Conservation (phyloP, 345 rosid genomes). For the Eutrema yunnanense region DNA sequence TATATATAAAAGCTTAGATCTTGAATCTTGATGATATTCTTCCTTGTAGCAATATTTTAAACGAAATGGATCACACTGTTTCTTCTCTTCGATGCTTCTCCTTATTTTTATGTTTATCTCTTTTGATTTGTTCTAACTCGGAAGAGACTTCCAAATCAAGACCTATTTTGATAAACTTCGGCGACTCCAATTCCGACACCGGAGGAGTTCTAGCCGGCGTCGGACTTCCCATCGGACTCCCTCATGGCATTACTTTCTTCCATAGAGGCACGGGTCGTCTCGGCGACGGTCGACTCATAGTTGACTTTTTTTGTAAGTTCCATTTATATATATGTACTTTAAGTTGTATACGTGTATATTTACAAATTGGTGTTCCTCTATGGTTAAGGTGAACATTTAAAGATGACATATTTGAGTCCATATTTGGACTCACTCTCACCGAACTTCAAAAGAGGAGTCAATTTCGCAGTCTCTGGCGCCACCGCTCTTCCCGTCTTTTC, state of each 20-base stretch:
- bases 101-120: slow-evolving; percentile 6
- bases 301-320: slow-evolving; percentile 56
- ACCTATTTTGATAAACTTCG: slow-evolving; percentile 43
- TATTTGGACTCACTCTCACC: slow-evolving; percentile 45
- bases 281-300: slow-evolving; percentile 47
- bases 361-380: neutral
- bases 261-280: slow-evolving; percentile 40
- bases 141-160: slow-evolving; percentile 2
- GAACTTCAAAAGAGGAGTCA: slow-evolving; percentile 41
- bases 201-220: slow-evolving; percentile 40
- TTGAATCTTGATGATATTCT: neutral
- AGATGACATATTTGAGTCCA: slow-evolving; percentile 35
- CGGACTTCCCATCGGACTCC: slow-evolving; percentile 37
- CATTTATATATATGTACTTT: neutral
- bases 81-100: slow-evolving; percentile 12
- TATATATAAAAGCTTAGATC: neutral
- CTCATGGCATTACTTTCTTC: slow-evolving; percentile 50
- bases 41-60: neutral
- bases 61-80: neutral
- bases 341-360: neutral
- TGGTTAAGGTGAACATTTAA: slow-evolving; percentile 39
- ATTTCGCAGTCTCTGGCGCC: slow-evolving; percentile 41
- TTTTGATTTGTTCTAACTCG: slow-evolving; percentile 14
- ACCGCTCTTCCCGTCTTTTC: slow-evolving; percentile 34
- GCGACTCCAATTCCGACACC: slow-evolving; percentile 56